These are phyloP conservation scores for Aphanomyces euteiches DNA, from an alignment of 352 stramenopile genomes.

Conservation along the genomic window DNA sequence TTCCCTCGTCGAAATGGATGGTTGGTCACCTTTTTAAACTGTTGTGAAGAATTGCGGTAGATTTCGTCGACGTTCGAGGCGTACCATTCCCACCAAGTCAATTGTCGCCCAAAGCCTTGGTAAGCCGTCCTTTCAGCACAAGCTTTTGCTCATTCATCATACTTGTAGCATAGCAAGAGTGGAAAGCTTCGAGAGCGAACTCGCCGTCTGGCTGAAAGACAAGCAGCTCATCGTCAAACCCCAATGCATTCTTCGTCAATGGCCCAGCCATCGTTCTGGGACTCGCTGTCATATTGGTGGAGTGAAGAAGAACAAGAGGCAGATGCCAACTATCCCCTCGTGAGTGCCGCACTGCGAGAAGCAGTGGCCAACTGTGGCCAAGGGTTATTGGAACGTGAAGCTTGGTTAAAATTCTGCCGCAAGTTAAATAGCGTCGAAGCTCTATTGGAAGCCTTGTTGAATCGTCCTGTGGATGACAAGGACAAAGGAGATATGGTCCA, in stretches of 20 bases:
- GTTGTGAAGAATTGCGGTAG: slow-evolving; percentile 24
- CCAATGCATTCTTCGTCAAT: not conserved
- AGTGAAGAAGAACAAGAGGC: slow-evolving; percentile 68
- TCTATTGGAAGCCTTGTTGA: slow-evolving; percentile 67
- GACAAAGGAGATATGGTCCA: slow-evolving; percentile 87
- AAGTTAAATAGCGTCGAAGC: slow-evolving; percentile 64
- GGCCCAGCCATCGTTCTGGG: slow-evolving; percentile 44
- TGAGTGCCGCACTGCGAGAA: slow-evolving; percentile 76
- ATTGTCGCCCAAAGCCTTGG: slow-evolving; percentile 25
- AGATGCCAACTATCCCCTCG: slow-evolving; percentile 73
- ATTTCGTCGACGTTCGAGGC: slow-evolving; percentile 80
- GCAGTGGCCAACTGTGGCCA: slow-evolving; percentile 64
- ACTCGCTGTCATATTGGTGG: slow-evolving; percentile 80
- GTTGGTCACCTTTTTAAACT: not conserved
- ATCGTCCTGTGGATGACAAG: slow-evolving; percentile 53
- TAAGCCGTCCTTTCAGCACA: slow-evolving; percentile 21
- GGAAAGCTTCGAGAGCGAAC: slow-evolving; percentile 76
- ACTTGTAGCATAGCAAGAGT: slow-evolving; percentile 35
- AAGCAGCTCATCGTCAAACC: slow-evolving; percentile 59
- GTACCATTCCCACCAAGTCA: slow-evolving; percentile 70
- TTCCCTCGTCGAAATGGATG: slow-evolving; percentile 83
- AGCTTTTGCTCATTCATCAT: not conserved
- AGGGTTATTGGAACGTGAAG: slow-evolving; percentile 79
- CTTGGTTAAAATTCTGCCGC: slow-evolving; percentile 78
- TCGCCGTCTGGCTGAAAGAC: slow-evolving; percentile 69